Evolutionary conservation across 441 rosid genomes (phyloP).

Genomic region (Arabidopsis lyrata): DNA sequence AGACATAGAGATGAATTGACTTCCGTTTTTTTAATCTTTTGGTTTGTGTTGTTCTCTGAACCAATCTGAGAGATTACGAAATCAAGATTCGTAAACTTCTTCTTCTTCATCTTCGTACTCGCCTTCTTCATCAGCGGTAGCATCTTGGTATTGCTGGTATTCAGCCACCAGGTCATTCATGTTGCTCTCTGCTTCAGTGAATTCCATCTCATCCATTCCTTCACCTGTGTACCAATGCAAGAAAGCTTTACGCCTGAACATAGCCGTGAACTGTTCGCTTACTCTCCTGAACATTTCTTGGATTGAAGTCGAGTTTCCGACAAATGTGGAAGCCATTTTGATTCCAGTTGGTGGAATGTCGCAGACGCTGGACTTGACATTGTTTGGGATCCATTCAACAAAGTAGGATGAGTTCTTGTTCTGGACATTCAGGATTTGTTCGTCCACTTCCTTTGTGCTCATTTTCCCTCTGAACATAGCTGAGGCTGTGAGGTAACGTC

Average conservation of each 20-base stretch:
- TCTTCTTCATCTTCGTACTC: slow-evolving; percentile 45
- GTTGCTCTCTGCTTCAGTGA: slow-evolving; percentile 46
- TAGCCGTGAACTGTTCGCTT: slow-evolving; percentile 48
- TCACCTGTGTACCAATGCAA: slow-evolving; percentile 48
- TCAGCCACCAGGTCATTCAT: slow-evolving; percentile 47
- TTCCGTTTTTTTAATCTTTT: not conserved
- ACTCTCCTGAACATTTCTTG: slow-evolving; percentile 47
- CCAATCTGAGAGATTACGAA: not conserved
- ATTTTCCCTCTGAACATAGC: slow-evolving; percentile 95
- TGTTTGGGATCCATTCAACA: slow-evolving; percentile 96
- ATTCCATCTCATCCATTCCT: slow-evolving; percentile 48
- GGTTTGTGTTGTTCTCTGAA: slow-evolving; percentile 6
- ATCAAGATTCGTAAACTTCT: slow-evolving; percentile 41
- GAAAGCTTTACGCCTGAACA: slow-evolving; percentile 46
- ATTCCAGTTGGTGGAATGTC: slow-evolving; percentile 73
- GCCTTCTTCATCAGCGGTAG: slow-evolving; percentile 45
- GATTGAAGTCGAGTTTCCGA: slow-evolving; percentile 46
- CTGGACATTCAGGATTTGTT: slow-evolving; percentile 89
- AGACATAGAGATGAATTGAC: not conserved
- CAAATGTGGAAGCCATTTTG: slow-evolving; percentile 44
- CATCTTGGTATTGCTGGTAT: slow-evolving; percentile 46
- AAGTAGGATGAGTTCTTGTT: slow-evolving; percentile 94
- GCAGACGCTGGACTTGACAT: slow-evolving; percentile 89
- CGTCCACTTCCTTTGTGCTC: slow-evolving; percentile 97
- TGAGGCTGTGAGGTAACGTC: slow-evolving; percentile 91